These are phyloP conservation scores for Chaetoceros muelleri DNA, from an alignment of 108 stramenopile species.

Conservation along the genomic window DNA sequence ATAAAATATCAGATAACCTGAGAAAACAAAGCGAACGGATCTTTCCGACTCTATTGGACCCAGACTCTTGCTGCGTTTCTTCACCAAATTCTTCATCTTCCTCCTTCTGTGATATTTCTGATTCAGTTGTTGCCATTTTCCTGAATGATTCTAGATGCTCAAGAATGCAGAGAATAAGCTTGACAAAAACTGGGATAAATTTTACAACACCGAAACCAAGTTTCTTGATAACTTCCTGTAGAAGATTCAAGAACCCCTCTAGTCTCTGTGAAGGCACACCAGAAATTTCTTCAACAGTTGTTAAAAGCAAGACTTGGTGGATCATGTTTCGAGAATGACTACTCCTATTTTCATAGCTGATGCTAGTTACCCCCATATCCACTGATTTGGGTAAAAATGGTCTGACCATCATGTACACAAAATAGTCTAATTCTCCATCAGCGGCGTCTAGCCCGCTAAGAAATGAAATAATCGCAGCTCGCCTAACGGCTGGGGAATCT, in stretches of 20 bases:
- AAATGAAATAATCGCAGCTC: constrained; percentile 72
- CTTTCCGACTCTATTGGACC: constrained; percentile 17
- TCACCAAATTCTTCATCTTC: constrained; percentile 11
- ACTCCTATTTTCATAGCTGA: constrained; percentile 8
- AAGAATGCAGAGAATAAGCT: constrained; percentile 40
- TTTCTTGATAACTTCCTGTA: constrained; percentile 58
- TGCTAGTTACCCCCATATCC: constrained; percentile 19
- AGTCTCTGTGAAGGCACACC: constrained; percentile 33
- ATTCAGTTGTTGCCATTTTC: constrained; percentile 12
- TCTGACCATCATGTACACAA: constrained; percentile 69
- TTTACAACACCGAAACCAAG: constrained; percentile 50
- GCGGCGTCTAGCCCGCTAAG: constrained; percentile 47
- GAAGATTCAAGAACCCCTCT: constrained; percentile 73
- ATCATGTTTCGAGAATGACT: constrained; percentile 8
- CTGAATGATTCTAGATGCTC: constrained; percentile 27
- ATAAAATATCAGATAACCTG: constrained; percentile 46
- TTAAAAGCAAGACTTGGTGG: constrained; percentile 5
- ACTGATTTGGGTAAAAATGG: constrained; percentile 36
- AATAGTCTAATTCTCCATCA: constrained; percentile 49
- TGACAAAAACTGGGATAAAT: constrained; percentile 39
- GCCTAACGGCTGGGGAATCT: constrained; percentile 61
- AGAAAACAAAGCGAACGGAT: constrained; percentile 57
- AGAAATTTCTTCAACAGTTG: constrained; percentile 15
- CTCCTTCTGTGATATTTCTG: constrained; percentile 9
- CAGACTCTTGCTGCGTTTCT: neutral